Evolutionary conservation across 163 green algal species (phyloP), one percentile per base, ranked within the genome.

Genomic region (Prototheca stagnorum): DNA sequence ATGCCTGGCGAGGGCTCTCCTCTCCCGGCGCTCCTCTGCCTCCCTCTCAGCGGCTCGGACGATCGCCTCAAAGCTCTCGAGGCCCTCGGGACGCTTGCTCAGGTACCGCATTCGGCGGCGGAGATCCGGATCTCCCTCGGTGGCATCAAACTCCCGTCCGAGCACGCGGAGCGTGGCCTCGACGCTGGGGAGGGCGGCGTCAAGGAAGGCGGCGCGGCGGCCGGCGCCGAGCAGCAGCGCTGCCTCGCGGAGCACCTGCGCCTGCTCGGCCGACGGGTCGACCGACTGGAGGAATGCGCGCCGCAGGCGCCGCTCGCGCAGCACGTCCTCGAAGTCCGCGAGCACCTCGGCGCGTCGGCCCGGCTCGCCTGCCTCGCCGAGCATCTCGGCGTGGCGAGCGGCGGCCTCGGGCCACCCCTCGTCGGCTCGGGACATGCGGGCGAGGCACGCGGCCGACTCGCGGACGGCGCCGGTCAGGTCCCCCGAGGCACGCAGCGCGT

Each of bases 341-440:
- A 57, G n/a, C 6, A 46, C 25, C 7, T 20, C 47, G 36, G n/a
- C 9, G 11, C 9, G 36, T 19, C 36, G 36, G 17, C 36, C 36
- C 17, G 7, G 17, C 17, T 59, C 31, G 11, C 67, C 65, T 22
- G 54, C 14, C 35, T 72, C 54, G 12, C 50, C 15, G 31, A 66
- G 67, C 27, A 72, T 56, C 53, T 80, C 65, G 12, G 70, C 65
- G 44, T 78, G 55, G 1, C 59, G 53, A 35, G 77, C n/a, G 9
- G 50, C 45, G 0, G 61, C 61, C 11, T 65, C 66, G 0, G 50
- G 42, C 42, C 61, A 70, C 17, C 47, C 53, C 1, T 56, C 37
- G 21, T 74, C 48, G 9, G 39, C 45, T 1, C 37, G 35, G 3
- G 40, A 54, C 43, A 74, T 39, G 1, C 28, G 35, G 3, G 33